Evolutionary conservation across 1,284 basidiomycete genomes (phyloP).

Genomic region (Porodaedalea pini): DNA sequence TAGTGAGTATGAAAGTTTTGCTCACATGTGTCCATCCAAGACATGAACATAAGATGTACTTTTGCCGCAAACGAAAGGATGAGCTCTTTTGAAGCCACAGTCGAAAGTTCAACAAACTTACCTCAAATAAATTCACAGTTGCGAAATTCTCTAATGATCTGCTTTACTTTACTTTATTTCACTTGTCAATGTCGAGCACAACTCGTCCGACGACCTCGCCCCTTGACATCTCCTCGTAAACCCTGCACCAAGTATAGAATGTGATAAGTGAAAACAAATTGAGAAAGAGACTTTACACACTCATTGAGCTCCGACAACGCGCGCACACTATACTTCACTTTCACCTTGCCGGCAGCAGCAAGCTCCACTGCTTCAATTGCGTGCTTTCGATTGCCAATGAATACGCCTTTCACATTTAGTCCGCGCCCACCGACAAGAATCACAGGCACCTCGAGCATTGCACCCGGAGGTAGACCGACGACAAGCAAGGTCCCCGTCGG

Average conservation of each 20-base stretch:
- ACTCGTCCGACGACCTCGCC: conserved; percentile 61
- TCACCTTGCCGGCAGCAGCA: conserved; percentile 65
- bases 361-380: conserved; percentile 70
- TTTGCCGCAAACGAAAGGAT: no score
- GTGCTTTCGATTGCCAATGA: conserved; percentile 59
- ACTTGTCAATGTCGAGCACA: conserved; percentile 47
- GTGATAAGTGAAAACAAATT: background rate
- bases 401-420: conserved; percentile 1
- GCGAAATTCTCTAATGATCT: no score
- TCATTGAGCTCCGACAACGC: conserved; percentile 51
- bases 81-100: no score
- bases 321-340: conserved; percentile 49
- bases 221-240: conserved; percentile 54
- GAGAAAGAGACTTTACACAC: conserved; percentile 33
- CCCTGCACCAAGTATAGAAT: conserved; percentile 30
- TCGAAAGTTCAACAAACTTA: background rate
- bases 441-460: conserved; percentile 60
- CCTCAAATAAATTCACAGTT: background rate
- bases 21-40: no score
- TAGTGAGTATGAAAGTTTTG: no score
- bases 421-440: conserved; percentile 64
- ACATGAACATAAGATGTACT: no score
- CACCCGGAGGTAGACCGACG: conserved; percentile 67
- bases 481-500: conserved; percentile 66
- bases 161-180: background rate